Evolutionary conservation across 2,329 filamentous ascomycete species (phyloP), one percentile per base, ranked within the genome.

Genomic region (Microascus cirrosus): DNA sequence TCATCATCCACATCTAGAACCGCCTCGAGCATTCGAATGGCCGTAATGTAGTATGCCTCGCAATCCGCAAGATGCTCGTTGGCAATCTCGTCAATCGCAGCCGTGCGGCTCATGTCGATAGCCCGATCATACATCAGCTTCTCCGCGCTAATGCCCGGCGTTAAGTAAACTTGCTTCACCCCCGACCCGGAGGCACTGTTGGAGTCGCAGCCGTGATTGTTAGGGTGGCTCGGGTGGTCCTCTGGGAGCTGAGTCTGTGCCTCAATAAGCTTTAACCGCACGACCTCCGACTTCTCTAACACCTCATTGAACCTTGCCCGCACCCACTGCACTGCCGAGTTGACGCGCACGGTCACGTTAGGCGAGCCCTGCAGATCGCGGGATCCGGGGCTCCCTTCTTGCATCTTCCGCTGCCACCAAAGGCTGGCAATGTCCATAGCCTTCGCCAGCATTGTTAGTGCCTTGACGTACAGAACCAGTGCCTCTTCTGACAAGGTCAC

Each of bases 91-190:
- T 95, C 95, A 67, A 97, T 94, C 8, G 94, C 94, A 8, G 94
- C 93, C 3, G 89, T 85, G 56, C 91, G 85, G 69, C 91, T 96
- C 94, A 99, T 97, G 70, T 99, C 94, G 24, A 97, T 76, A 0
- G 94, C 94, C 53, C 94, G 89, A 65, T 99, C 94, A 68, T 96
- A 99, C 91, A 99, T 96, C 53, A 99, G 77, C 72, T 92, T 96
- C 74, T 97, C 94, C 0, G 94, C 94, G 24, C 91, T 96, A 58
- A 96, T 85, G 1, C 93, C 94, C 2, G 89, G 84, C 15, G 89
- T 95, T 28, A 99, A 79, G 54, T 88, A 82, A 28, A 96, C 90
- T 56, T 89, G 87, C 60, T 94, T 90, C 2, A 83, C 80, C 18
- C 86, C 85, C n/a, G 79, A 81, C 15, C 80, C 78, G 1, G 78